Percentiles rank a stretch among this genome's conserved stretches.
phyloP scores from a whole-genome alignment of 2,329 filamentous ascomycete genomes.

The Colletotrichum sansevieriae region DNA sequence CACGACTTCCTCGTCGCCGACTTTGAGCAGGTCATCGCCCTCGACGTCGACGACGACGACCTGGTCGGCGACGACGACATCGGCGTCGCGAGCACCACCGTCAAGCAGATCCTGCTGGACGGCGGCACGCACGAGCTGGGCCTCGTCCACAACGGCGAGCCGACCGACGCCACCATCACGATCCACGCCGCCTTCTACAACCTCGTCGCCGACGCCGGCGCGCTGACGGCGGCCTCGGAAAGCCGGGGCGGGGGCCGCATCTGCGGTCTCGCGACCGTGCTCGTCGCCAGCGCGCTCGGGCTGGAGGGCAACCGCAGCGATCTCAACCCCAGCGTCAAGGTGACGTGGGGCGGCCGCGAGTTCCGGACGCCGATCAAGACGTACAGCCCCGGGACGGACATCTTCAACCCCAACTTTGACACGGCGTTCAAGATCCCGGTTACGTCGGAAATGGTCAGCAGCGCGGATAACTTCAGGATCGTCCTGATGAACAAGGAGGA shows the following conservation, averaged over 20 bases:
- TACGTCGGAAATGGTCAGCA: slow-evolving; percentile 46
- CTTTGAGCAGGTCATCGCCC: slow-evolving; percentile 56
- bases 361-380: slow-evolving; percentile 58
- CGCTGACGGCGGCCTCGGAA: slow-evolving; percentile 48
- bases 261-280: slow-evolving; percentile 56
- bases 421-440: slow-evolving; percentile 59
- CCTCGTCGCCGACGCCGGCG: slow-evolving; percentile 53
- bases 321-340: slow-evolving; percentile 59
- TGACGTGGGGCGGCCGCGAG: slow-evolving; percentile 56
- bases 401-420: slow-evolving; percentile 63
- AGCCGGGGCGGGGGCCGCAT: slow-evolving; percentile 48
- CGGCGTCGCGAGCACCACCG: slow-evolving; percentile 55
- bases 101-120: slow-evolving; percentile 56
- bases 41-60: slow-evolving; percentile 60
- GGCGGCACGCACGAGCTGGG: slow-evolving; percentile 57
- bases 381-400: slow-evolving; percentile 59
- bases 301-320: slow-evolving; percentile 58
- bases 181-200: slow-evolving; percentile 57
- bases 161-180: slow-evolving; percentile 51
- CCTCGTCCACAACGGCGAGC: slow-evolving; percentile 54
- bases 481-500: slow-evolving; percentile 51
- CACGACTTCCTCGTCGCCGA: slow-evolving; percentile 62
- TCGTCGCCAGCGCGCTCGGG: slow-evolving; percentile 57
- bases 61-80: slow-evolving; percentile 58
- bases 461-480: slow-evolving; percentile 49